These are phyloP conservation scores for Termitomyces sp. DNA, from an alignment of 768 basidiomycete genomes.

Conservation along the genomic window DNA sequence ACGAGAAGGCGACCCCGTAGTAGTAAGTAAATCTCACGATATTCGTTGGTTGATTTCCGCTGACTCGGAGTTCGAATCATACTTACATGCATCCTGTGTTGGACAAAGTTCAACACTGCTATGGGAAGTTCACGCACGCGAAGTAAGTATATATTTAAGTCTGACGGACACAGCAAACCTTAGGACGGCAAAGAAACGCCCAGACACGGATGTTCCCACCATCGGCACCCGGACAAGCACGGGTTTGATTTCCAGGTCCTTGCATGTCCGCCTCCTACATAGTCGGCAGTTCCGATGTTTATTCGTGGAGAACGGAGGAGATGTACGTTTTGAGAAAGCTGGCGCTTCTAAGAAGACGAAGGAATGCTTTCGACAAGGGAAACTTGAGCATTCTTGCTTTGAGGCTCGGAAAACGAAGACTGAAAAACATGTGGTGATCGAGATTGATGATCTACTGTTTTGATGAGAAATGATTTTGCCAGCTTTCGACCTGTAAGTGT, in stretches of 20 bases:
- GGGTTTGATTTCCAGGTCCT: not conserved
- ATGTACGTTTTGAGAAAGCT: not conserved
- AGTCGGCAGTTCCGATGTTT: not conserved
- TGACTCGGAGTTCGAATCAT: not conserved
- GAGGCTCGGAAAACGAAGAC: not conserved
- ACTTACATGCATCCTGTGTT: too few relatives aligned
- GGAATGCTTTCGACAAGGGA: not conserved
- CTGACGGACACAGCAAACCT: not conserved
- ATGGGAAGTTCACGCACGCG: too few relatives aligned
- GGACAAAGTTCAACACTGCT: too few relatives aligned
- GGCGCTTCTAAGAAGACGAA: not conserved
- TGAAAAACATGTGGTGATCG: constrained; percentile 6
- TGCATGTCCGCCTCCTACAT: not conserved
- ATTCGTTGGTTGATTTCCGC: not conserved
- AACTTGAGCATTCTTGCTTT: not conserved
- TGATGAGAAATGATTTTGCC: constrained; percentile 8
- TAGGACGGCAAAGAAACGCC: not conserved
- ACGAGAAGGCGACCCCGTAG: too few relatives aligned
- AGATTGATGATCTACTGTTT: constrained; percentile 10
- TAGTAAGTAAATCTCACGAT: not conserved
- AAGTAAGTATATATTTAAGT: too few relatives aligned
- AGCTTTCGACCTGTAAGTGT: constrained; percentile 1
- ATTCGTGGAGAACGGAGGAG: not conserved
- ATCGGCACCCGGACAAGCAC: not conserved
- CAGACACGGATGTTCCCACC: not conserved